Evolutionary conservation across 495 filamentous ascomycete genomes (phyloP), one percentile per base, ranked within the genome.

Genomic region (Chlorociboria aeruginascens): DNA sequence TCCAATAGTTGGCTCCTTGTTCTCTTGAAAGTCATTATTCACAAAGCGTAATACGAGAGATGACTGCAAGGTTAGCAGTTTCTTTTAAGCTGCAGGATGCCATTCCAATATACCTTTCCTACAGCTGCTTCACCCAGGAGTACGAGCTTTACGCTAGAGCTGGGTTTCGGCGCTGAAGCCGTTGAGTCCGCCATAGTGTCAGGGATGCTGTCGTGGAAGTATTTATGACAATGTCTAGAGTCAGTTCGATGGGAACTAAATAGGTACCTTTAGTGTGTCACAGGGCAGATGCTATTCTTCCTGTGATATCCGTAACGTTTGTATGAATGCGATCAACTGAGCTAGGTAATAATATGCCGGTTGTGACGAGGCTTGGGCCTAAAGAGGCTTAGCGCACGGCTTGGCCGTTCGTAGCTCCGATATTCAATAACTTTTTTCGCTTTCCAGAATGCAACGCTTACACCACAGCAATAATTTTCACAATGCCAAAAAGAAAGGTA

Each of bases 11-110:
- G 92, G 92, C 63, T 98, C 92, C 72, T 98, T 98, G 66, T 98
- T 98, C 68, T 97, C 93, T 72, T 98, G 92, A 60, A 97, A 98
- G 69, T 97, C 92, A 70, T 98, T 89, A 76, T 97, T 98, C 62
- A 98, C 92, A 64, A 98, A 98, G 58, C 92, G 87, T 56, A 98
- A 78, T 46, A 98, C 92, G 43, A 98, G 82, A 35, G 92, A 98
- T 34, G 93, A 97, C 92, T 98, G 52, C 50, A 49, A 36, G 4
- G 41, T 44, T 44, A 58, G 54, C 36, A 37, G 7, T 14, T 31
- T 14, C 17, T 12, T 33, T 8, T 44, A 28, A 37, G 0, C 0
- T 8, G 30, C 10, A 54, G 17, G n/a, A 43, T 30, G 6, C 37
- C 32, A 43, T 9, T 14, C 6, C 32, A 14, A 8, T 29, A 13